Conservation (phyloP, 805 yeast species). For the Wickerhamiella galacta region DNA sequence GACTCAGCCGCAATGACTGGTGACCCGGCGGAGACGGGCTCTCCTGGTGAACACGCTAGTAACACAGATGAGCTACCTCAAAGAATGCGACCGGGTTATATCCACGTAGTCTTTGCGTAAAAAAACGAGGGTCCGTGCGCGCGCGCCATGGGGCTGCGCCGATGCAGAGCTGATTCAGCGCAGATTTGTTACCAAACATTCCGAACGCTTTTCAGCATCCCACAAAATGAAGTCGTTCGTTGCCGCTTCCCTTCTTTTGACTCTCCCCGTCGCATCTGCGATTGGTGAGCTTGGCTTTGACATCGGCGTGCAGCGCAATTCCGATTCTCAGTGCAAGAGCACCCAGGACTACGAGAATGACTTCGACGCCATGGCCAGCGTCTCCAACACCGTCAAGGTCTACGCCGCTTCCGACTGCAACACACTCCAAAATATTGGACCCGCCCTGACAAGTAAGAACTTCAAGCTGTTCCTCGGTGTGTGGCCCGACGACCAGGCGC, state of each 20-base stretch:
- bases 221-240: constrained; percentile 23
- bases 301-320: constrained; percentile 65
- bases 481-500: constrained; percentile 84
- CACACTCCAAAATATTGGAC: constrained; percentile 69
- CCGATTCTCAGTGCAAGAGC: constrained; percentile 55
- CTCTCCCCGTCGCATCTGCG: constrained; percentile 36
- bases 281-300: constrained; percentile 65
- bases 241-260: constrained; percentile 27
- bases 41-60: no score
- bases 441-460: constrained; percentile 66
- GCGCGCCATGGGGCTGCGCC: no score
- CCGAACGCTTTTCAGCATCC: no score
- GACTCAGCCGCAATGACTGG: no score
- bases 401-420: constrained; percentile 92
- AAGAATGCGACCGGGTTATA: no score
- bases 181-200: no score
- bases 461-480: constrained; percentile 69
- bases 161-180: no score
- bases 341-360: constrained; percentile 56
- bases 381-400: constrained; percentile 53
- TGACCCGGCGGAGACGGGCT: no score
- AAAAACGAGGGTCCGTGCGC: no score
- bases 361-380: constrained; percentile 34
- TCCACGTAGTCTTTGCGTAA: no score
- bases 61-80: no score